Evolutionary conservation across 2,329 filamentous ascomycete genomes (phyloP).

Genomic region (Fragosphaeria purpurea): DNA sequence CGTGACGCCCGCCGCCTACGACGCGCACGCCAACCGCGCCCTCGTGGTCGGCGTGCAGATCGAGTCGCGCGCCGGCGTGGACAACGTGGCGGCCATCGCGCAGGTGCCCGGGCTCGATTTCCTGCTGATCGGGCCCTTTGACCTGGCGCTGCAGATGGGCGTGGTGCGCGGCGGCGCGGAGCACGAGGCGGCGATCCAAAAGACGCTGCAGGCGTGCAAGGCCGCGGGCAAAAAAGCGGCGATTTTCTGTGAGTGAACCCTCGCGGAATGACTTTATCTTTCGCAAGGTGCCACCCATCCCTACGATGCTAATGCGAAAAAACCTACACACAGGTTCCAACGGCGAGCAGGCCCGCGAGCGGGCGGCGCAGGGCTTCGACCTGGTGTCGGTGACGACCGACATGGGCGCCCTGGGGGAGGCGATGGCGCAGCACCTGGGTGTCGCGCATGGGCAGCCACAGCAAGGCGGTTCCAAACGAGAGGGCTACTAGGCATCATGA

Average conservation of each 20-base stretch:
- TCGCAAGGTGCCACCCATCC: background rate
- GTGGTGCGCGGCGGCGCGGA: conserved; percentile 19
- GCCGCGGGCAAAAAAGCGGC: conserved; percentile 27
- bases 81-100: conserved; percentile 33
- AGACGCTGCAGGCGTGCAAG: conserved; percentile 23
- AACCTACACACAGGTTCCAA: conserved; percentile 9
- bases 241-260: conserved; percentile 26
- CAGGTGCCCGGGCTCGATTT: conserved; percentile 29
- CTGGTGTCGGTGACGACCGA: conserved; percentile 30
- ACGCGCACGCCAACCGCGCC: conserved; percentile 21
- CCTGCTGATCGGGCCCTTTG: conserved; percentile 26
- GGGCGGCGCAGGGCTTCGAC: conserved; percentile 27
- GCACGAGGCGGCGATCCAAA: conserved; percentile 28
- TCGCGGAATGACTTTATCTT: background rate
- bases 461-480: background rate
- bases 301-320: conserved; percentile 5
- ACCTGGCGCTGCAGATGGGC: conserved; percentile 27
- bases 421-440: conserved; percentile 23
- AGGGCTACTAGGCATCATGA: conserved; percentile 5
- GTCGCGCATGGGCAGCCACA: conserved; percentile 18
- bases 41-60: conserved; percentile 29
- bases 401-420: conserved; percentile 21
- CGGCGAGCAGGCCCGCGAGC: conserved; percentile 23
- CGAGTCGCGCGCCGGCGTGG: conserved; percentile 28
- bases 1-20: conserved; percentile 21